These are phyloP conservation scores for Fistulinella staudtii DNA, from an alignment of 1,284 basidiomycete species.

Conservation along the genomic window DNA sequence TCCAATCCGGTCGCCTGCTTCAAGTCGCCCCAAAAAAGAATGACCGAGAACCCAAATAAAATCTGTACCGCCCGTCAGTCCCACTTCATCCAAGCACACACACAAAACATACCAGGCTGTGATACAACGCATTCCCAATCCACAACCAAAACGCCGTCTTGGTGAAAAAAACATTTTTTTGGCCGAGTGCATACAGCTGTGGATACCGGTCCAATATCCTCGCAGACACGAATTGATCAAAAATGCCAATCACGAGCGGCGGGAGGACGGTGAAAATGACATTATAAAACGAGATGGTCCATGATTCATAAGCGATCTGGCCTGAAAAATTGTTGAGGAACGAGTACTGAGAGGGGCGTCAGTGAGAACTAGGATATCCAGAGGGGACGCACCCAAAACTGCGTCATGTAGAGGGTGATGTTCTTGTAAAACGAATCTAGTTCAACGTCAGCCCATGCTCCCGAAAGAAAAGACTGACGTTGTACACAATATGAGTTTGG, in stretches of 20 bases:
- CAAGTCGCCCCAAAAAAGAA: conserved; percentile 90
- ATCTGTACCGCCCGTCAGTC: too few species aligned
- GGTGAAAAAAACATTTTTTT: conserved; percentile 90
- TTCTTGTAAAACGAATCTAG: conserved; percentile 95
- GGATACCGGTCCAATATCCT: conserved; percentile 96
- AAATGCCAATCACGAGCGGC: conserved; percentile 95
- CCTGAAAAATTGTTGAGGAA: conserved; percentile 99
- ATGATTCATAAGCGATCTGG: conserved; percentile 97
- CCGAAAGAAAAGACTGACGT: too few species aligned
- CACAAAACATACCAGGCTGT: conserved; percentile 73
- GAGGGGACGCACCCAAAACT: conserved; percentile 78
- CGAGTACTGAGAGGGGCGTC: conserved; percentile 64
- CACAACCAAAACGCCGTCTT: conserved; percentile 93
- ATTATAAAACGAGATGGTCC: conserved; percentile 95
- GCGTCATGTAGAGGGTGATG: conserved; percentile 95
- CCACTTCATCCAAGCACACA: too few species aligned
- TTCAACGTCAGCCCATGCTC: conserved; percentile 65
- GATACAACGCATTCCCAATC: conserved; percentile 92
- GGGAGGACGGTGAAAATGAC: conserved; percentile 94
- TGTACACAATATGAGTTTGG: conserved; percentile 74
- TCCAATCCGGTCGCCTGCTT: conserved; percentile 79
- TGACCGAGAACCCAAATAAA: conserved; percentile 83
- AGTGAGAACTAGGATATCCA: neutral
- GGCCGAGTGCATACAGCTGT: conserved; percentile 91
- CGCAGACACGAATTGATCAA: conserved; percentile 97